Base-by-base conservation (phyloP, 805 yeast species). In the Candida wancherniae region DNA sequence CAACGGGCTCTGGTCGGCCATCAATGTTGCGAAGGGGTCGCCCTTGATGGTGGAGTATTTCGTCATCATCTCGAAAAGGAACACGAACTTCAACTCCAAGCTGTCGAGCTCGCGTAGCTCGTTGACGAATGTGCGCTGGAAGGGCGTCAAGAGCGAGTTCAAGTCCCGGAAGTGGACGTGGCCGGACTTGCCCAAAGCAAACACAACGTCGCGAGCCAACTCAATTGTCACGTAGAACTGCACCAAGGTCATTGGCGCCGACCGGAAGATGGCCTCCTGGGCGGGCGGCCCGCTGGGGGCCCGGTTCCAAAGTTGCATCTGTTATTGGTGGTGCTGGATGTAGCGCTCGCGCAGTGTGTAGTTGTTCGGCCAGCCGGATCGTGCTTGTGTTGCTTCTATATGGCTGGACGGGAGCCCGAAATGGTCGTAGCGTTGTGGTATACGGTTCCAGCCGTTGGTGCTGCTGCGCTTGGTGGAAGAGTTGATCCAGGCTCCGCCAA, bases 1-100 rank as follows among this genome's bases (percentile, higher is more conserved):
- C 24, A 63, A 48, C 3, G 40, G 40, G 19, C 39, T 28, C 45
- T 83, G 72, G 37, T 88, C 85, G 3, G 69, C 61, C 24, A 79
- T 38, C 22, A 55, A 38, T 18, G 51, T 50, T 26, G 50, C 50
- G 28, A 36, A 48, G 3, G 48, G 33, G 33, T 58, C 63, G 5
- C 48, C 45, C 29, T 44, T 50, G 5, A 51, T 24, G 3, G 59
- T 50, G 10, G 45, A 45, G 40, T 54, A 56, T 32, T 57, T 62
- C 12, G 24, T 17, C 67, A 65, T 58, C 22, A 50, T 42, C 5
- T 44, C 31, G 29, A 46, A 40, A 11, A 65, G 40, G 23, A 40
- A 57, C 10, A 30, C 39, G 22, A 66, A 46, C 27, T 64, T 56
- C 9, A 51, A 28, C 26, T 58, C 61, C 15, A 61, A 42, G 4